Evolutionary conservation across 371 early-diverging fungal genomes (phyloP), one percentile per base, ranked within the genome.

Genomic region (Saksenaea vasiformis): DNA sequence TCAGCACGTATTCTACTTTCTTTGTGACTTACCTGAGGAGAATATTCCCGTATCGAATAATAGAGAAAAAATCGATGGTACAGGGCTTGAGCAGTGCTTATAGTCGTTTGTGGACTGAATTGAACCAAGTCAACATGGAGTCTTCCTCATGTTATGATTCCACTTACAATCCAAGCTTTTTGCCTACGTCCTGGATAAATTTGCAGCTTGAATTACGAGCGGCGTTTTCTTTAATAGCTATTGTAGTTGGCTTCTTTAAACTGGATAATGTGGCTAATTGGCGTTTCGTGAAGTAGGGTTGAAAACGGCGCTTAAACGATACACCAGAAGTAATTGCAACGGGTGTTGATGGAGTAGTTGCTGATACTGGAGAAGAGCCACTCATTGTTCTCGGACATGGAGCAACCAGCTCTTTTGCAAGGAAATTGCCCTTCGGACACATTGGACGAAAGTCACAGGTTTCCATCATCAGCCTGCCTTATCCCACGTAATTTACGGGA

Each of bases 71-170:
- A 87, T 31, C 90, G 87, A 73, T 91, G 89, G 41, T 87, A 85
- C 27, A 91, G 69, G 8, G 89, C 79, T 71, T 90, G 90, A 9
- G 92, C 87, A 0, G 91, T 91, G 71, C 85, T 85, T 53, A 87
- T 85, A 0, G 92, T 91, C 56, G 82, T 85, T 65, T 88, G 85
- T 11, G 92, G 92, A 59, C 89, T 89, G 73, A 4, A 57, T 34
- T 31, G 34, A 19, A 26, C n/a, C 27, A 13, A 47, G 11, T 27
- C 26, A 31, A 36, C 39, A 14, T 22, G 36, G 28, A 43, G 41
- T 56, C 28, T 15, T 17, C 26, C 15, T 26, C n/a, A 15, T 1
- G 1, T 22, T 39, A n/a, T 36, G 37, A 28, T 26, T 35, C 1
- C 11, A 65, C 70, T 59, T 73, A 82, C 82, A 82, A 82, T 28